phyloP scores from a whole-genome alignment of 2,329 filamentous ascomycete species.

The Colletotrichum ledebouriae region DNA sequence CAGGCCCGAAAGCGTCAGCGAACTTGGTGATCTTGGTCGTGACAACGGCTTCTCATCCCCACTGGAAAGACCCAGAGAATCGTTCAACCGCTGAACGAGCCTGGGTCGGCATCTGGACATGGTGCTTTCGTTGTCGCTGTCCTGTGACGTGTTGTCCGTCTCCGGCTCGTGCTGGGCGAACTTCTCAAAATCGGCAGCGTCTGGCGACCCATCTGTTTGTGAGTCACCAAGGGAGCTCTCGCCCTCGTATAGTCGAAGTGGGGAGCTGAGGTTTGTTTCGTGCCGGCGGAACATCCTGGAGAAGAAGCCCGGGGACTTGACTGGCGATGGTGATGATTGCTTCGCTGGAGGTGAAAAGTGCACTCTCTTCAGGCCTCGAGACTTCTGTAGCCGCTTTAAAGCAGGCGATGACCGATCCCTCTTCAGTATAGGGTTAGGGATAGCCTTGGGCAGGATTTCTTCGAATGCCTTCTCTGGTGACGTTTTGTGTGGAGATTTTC shows the following conservation, averaged over 20 bases:
- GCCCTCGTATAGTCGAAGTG: background rate
- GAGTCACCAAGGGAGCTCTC: constrained; percentile 14
- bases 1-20: constrained; percentile 20
- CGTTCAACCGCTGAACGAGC: constrained; percentile 24
- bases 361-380: constrained; percentile 35
- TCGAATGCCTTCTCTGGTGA: background rate
- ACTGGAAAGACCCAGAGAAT: constrained; percentile 20
- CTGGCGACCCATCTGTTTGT: constrained; percentile 25
- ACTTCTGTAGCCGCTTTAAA: constrained; percentile 37
- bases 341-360: constrained; percentile 31
- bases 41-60: background rate
- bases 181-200: background rate
- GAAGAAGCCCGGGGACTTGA: constrained; percentile 16
- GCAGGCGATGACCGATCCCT: constrained; percentile 26
- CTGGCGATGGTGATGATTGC: background rate
- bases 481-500: background rate
- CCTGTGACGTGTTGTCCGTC: constrained; percentile 24
- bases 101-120: constrained; percentile 22
- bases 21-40: constrained; percentile 15
- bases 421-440: constrained; percentile 8
- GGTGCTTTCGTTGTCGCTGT: constrained; percentile 13
- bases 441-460: background rate
- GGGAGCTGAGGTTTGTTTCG: constrained; percentile 8
- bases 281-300: constrained; percentile 22
- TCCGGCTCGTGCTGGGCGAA: background rate